Evolutionary conservation across 2,329 filamentous ascomycete species (phyloP).

Genomic region (Simplicillium sp.): DNA sequence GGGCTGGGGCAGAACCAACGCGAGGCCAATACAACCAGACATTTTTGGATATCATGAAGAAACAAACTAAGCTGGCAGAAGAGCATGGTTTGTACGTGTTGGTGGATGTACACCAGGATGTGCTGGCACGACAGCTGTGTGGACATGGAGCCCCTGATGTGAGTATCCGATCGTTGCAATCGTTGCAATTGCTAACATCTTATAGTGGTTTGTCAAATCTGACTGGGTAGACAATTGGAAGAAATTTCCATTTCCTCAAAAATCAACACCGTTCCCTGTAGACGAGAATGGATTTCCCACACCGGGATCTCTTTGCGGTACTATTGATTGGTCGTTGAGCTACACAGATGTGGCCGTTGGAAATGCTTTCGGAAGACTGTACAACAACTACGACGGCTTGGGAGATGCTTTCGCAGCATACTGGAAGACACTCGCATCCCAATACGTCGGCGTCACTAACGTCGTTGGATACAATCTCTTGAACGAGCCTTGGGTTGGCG

Average conservation of each 20-base stretch:
- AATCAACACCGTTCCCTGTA: constrained; percentile 5
- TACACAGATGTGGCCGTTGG: constrained; percentile 8
- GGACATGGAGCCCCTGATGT: constrained; percentile 11
- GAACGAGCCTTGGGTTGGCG: constrained; percentile 11
- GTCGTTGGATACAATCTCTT: constrained; percentile 11
- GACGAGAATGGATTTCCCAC: constrained; percentile 9
- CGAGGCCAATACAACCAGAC: constrained; percentile 10
- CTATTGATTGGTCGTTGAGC: constrained; percentile 9
- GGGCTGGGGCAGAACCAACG: constrained; percentile 10
- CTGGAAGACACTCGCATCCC: constrained; percentile 9
- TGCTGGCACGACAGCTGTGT: constrained; percentile 8
- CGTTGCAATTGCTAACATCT: neutral
- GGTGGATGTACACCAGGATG: constrained; percentile 11
- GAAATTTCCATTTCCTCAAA: constrained; percentile 9
- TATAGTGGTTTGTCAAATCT: constrained; percentile 10
- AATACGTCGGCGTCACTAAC: constrained; percentile 7
- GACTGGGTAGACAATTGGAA: constrained; percentile 7
- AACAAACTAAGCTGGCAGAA: constrained; percentile 10
- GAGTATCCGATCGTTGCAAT: neutral
- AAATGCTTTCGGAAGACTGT: constrained; percentile 11
- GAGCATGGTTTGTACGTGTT: constrained; percentile 10
- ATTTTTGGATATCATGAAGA: constrained; percentile 10
- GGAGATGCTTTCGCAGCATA: constrained; percentile 10
- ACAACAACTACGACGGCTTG: constrained; percentile 10
- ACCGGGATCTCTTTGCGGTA: constrained; percentile 7